Evolutionary conservation across 352 stramenopile species (phyloP).

Genomic region (Globisporangium viniferum): DNA sequence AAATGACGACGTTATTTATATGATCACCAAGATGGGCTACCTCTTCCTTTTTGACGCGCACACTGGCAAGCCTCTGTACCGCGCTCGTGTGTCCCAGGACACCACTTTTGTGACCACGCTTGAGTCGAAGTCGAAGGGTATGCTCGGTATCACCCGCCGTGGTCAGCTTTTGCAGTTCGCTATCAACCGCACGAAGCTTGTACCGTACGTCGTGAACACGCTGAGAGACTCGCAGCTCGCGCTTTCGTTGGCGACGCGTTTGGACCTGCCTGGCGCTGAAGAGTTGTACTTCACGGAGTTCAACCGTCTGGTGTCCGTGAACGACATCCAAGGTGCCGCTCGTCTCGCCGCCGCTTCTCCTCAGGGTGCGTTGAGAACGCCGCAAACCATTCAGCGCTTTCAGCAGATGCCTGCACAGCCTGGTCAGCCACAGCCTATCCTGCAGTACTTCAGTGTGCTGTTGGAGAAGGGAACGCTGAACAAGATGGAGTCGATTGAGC

Average conservation of each 20-base stretch:
- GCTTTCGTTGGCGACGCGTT: conserved; percentile 93
- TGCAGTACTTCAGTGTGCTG: conserved; percentile 99
- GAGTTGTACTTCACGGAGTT: conserved; percentile 99
- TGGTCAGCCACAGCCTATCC: conserved; percentile 95
- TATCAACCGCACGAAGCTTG: conserved; percentile 97
- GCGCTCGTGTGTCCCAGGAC: conserved; percentile 96
- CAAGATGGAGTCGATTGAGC: conserved; percentile 98
- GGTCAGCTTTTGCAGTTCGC: conserved; percentile 96
- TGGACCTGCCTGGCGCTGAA: conserved; percentile 97
- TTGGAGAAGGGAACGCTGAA: conserved; percentile 98
- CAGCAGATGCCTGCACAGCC: conserved; percentile 97
- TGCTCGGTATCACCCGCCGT: conserved; percentile 98
- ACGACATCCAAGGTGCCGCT: conserved; percentile 81
- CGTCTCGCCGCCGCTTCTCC: conserved; percentile 90
- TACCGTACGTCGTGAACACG: conserved; percentile 99
- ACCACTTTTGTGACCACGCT: conserved; percentile 96
- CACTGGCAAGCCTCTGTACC: conserved; percentile 98
- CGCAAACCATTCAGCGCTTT: conserved; percentile 98
- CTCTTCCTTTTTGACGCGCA: conserved; percentile 99
- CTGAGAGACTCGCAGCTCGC: conserved; percentile 96
- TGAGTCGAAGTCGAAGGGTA: conserved; percentile 91
- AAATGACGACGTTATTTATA: conserved; percentile 95
- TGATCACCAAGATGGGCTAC: conserved; percentile 99
- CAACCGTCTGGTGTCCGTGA: conserved; percentile 90
- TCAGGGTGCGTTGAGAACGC: conserved; percentile 92